Evolutionary conservation across 2,329 filamentous ascomycete genomes (phyloP), one percentile per base, ranked within the genome.

Genomic region (Ceratocystis harringtonii): DNA sequence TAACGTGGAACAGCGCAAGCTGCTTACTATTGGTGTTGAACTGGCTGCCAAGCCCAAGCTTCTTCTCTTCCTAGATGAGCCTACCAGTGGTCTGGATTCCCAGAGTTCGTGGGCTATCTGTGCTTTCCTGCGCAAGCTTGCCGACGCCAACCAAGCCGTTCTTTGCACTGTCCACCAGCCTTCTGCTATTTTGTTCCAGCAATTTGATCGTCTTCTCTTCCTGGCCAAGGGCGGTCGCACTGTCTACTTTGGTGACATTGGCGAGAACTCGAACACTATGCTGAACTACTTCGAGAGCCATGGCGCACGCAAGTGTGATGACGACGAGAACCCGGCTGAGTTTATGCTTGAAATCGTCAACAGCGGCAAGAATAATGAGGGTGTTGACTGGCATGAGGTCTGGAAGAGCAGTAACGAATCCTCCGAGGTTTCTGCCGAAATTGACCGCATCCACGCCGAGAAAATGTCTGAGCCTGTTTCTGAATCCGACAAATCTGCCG

Each of bases 261-360:
- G 86, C 0, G 70, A 80, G 0, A 80, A 84, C 68, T 85, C 84
- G 0, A 74, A 75, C 2, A 82, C 76, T 0, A 73, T 88, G 62
- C 77, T 83, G 0, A 75, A 77, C 50, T 87, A 87, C 72, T 91
- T 92, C 67, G 82, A 86, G 71, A 70, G 73, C 10, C 81, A 87
- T 65, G 87, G 87, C 3, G 85, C 82, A 1, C 77, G 81, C 2
- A 74, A 76, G 58, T 88, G 87, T 66, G 78, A 77, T 7, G 73
- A 79, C 1, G 79, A 83, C 0, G 86, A 87, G 68, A 90, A 90
- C 69, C 87, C 88, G 0, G 88, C 88, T 1, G 88, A 91, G 74
- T 90, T 84, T 76, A 89, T 90, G 83, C 79, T 90, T 5, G 78
- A 82, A 69, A 73, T 80, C 17, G 77, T 78, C 63, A 78, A 78